Conservation (phyloP, 305 asterid species). For the Caryopteris hybrid region DNA sequence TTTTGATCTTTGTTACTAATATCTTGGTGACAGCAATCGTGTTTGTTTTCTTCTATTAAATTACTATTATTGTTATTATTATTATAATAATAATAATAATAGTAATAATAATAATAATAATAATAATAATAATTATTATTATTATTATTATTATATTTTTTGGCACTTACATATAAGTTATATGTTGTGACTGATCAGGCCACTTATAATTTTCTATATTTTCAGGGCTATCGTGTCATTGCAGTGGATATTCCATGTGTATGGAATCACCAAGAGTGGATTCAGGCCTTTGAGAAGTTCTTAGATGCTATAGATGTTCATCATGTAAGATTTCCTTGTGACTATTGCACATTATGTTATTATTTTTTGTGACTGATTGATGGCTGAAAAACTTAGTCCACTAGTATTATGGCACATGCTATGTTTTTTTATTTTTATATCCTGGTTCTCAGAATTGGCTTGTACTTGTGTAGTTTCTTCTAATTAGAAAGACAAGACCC, state of each 20-base stretch:
- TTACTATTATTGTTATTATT: too few species aligned
- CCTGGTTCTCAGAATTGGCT: not conserved
- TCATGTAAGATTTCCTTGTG: conserved; percentile 62
- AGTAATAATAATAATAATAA: too few species aligned
- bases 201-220: conserved; percentile 1
- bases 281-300: conserved; percentile 95
- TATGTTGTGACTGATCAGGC: not conserved
- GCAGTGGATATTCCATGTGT: conserved; percentile 91
- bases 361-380: not conserved
- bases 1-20: not conserved
- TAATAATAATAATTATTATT: too few species aligned
- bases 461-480: not conserved
- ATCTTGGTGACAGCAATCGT: not conserved
- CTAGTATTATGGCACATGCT: not conserved
- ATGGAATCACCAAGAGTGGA: conserved; percentile 93
- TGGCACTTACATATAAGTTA: not conserved
- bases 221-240: conserved; percentile 94
- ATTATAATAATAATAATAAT: too few species aligned
- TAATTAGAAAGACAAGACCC: not conserved
- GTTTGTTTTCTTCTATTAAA: not conserved
- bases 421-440: not conserved
- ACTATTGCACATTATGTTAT: not conserved
- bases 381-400: not conserved
- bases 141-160: too few species aligned
- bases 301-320: conserved; percentile 93